Evolutionary conservation across 345 rosid genomes (phyloP).

Genomic region (Brassica nigra): DNA sequence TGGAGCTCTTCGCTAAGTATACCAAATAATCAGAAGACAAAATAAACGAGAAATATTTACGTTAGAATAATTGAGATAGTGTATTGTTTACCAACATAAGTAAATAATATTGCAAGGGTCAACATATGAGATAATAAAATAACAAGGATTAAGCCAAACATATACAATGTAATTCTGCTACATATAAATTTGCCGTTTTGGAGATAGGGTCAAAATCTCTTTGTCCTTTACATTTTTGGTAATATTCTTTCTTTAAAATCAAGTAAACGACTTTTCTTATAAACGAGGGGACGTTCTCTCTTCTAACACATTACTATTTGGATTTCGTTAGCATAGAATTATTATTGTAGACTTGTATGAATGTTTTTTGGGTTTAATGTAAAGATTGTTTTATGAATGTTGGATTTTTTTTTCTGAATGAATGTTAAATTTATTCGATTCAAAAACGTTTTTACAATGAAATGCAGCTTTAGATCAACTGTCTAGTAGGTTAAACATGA

Average conservation of each 20-base stretch:
- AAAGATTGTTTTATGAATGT: not conserved
- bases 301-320: not conserved
- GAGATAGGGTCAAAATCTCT: constrained; percentile 23
- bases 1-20: too few relatives aligned
- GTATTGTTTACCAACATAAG: constrained; percentile 5
- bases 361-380: not conserved
- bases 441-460: too few relatives aligned
- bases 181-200: not conserved
- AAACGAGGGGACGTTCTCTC: constrained; percentile 22
- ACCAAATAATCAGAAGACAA: too few relatives aligned
- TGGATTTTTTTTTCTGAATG: too few relatives aligned
- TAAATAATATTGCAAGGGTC: not conserved
- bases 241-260: not conserved
- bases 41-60: too few relatives aligned
- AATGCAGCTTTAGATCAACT: too few relatives aligned
- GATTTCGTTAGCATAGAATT: not conserved
- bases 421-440: too few relatives aligned
- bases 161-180: not conserved
- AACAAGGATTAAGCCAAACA: constrained; percentile 5
- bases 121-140: not conserved
- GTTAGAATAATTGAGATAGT: too few relatives aligned
- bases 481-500: too few relatives aligned
- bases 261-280: constrained; percentile 20
- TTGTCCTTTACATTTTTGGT: constrained; percentile 10
- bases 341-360: constrained; percentile 4